A percentile compares a stretch with the other conserved stretches of the same genome.
These are phyloP conservation scores for Takashimella koratensis DNA, from an alignment of 1,284 basidiomycete species.

Conservation along the genomic window DNA sequence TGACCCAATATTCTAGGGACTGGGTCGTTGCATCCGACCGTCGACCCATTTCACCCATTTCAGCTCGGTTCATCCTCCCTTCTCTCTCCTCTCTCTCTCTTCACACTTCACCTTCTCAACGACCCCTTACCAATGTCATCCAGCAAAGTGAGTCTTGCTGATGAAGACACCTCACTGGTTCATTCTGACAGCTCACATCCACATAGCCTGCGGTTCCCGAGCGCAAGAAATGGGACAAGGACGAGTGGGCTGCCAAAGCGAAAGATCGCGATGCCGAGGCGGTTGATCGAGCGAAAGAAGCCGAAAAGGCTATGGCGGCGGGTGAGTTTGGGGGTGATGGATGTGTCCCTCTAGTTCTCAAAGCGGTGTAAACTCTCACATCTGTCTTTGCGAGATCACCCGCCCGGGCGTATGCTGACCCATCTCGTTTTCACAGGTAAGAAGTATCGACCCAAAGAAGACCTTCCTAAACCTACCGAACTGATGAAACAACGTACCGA, in stretches of 20 bases:
- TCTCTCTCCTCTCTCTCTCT: background rate
- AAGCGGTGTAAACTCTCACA: too few relatives aligned
- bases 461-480: constrained; percentile 83
- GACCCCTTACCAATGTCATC: background rate
- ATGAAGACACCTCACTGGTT: too few relatives aligned
- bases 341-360: too few relatives aligned
- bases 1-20: background rate
- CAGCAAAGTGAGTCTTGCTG: background rate
- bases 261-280: constrained; percentile 44
- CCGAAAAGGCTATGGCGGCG: constrained; percentile 59
- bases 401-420: too few relatives aligned
- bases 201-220: constrained; percentile 6
- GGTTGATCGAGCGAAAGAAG: constrained; percentile 41
- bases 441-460: constrained; percentile 59
- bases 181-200: too few relatives aligned
- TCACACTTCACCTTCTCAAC: background rate
- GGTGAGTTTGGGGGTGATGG: constrained; percentile 61
- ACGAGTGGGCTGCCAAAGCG: constrained; percentile 47
- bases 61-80: background rate
- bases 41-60: too few relatives aligned
- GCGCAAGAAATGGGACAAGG: constrained; percentile 47
- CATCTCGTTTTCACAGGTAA: too few relatives aligned
- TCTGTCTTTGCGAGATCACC: too few relatives aligned
- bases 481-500: constrained; percentile 78
- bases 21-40: background rate